Conservation (phyloP, 1,284 basidiomycete species). For the Irpex lacteus region DNA sequence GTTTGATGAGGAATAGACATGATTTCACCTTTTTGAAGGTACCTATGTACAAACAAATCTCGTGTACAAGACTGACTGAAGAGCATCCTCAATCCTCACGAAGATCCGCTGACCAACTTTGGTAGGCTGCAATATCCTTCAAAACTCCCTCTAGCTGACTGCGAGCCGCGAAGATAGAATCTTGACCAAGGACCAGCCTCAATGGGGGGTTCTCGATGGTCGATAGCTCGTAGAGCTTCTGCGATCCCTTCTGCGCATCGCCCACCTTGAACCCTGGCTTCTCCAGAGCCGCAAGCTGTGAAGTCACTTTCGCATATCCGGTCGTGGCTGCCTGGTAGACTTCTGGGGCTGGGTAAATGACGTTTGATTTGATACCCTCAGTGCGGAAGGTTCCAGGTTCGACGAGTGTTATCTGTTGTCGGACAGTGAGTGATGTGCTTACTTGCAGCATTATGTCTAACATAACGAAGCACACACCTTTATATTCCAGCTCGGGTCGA, state of each 20-base stretch:
- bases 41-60: too few species aligned
- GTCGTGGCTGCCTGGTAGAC: background rate
- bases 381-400: constrained; percentile 10
- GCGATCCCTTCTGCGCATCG: background rate
- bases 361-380: background rate
- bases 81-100: background rate
- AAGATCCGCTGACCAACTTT: background rate
- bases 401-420: constrained; percentile 7
- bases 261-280: background rate
- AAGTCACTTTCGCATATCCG: background rate
- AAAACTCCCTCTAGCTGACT: background rate
- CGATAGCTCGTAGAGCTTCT: constrained; percentile 26
- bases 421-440: background rate
- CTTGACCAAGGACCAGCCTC: constrained; percentile 42
- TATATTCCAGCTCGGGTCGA: constrained; percentile 7
- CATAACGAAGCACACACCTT: background rate
- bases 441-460: background rate
- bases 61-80: too few species aligned
- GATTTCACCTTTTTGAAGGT: background rate
- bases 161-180: constrained; percentile 51
- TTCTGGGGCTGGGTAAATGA: background rate
- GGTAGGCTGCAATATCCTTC: background rate
- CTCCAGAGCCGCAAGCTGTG: background rate
- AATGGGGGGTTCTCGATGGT: constrained; percentile 40
- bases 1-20: constrained; percentile 13